Percentiles rank a stretch among this genome's conserved stretches.
These are phyloP conservation scores for Silene latifolia DNA, from an alignment of 148 eudicot species.

Conservation along the genomic window DNA sequence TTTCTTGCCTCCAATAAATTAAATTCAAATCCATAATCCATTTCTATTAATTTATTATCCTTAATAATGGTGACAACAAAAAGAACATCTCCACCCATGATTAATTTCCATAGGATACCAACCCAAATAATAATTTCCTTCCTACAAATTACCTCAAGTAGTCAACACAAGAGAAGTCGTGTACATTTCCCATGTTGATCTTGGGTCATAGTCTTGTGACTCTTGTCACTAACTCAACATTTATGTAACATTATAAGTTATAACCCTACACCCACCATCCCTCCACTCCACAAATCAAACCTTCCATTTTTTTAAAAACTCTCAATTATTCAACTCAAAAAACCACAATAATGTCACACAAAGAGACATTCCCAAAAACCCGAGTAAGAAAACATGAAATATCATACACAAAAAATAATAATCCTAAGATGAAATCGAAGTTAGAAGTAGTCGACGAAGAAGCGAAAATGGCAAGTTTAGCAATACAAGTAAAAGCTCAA, in stretches of 20 bases:
- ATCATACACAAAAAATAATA: not conserved
- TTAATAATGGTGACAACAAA: no score
- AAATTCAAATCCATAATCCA: no score
- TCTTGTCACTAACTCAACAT: slow-evolving; percentile 9
- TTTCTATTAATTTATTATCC: no score
- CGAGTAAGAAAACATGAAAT: not conserved
- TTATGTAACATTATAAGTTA: not conserved
- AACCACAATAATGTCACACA: not conserved
- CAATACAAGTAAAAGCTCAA: not conserved
- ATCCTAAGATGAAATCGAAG: not conserved
- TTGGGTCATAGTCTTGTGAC: slow-evolving; percentile 12
- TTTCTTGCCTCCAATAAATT: no score
- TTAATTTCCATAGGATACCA: no score
- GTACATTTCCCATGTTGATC: slow-evolving; percentile 18
- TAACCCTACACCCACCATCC: not conserved
- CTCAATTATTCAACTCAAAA: not conserved
- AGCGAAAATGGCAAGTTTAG: slow-evolving; percentile 6
- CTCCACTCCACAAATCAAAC: not conserved
- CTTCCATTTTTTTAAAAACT: not conserved
- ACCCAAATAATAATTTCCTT: no score
- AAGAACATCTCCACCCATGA: no score
- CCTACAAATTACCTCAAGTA: not conserved
- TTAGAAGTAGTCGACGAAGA: not conserved
- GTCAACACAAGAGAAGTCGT: slow-evolving; percentile 3
- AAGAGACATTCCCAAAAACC: not conserved